phyloP scores from a whole-genome alignment of 2,329 filamentous ascomycete genomes.

The Hirsutella thompsonii region DNA sequence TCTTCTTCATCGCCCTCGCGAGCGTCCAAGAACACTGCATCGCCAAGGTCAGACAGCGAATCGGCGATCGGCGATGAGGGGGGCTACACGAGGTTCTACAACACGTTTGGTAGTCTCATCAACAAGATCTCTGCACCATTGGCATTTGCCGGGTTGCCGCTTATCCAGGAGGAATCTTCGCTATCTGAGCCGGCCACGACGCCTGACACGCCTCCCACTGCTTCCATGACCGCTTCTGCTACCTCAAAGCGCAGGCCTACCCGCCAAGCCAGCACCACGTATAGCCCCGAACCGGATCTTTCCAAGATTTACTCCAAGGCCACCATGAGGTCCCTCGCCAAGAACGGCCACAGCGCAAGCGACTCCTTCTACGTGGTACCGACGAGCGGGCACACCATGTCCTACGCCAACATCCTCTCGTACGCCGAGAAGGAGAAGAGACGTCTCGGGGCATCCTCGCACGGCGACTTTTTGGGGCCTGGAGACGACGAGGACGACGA shows the following conservation, averaged over 20 bases:
- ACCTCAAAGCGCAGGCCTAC: conserved; percentile 19
- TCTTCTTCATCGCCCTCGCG: conserved; percentile 11
- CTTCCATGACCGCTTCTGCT: conserved; percentile 17
- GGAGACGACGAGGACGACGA: conserved; percentile 62
- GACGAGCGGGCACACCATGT: conserved; percentile 78
- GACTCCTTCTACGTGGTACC: conserved; percentile 94
- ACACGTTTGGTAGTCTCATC: conserved; percentile 77
- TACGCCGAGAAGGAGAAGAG: conserved; percentile 55
- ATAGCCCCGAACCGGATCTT: conserved; percentile 55
- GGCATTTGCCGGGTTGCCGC: conserved; percentile 82
- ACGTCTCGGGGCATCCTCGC: conserved; percentile 38
- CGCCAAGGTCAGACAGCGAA: conserved; percentile 13
- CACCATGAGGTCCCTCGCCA: conserved; percentile 64
- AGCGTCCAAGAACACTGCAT: conserved; percentile 10
- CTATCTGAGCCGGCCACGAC: conserved; percentile 11
- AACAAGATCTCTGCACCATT: conserved; percentile 81
- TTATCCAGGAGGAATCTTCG: conserved; percentile 41
- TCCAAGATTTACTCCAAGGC: conserved; percentile 75
- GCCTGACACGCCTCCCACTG: conserved; percentile 21
- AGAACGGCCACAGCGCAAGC: conserved; percentile 49
- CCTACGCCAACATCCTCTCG: conserved; percentile 79
- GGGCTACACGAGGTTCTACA: conserved; percentile 84
- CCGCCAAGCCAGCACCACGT: conserved; percentile 7
- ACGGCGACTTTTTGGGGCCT: conserved; percentile 33
- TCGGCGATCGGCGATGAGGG: conserved; percentile 43